These are phyloP conservation scores for Lactifluus echinatus DNA, from an alignment of 768 basidiomycete species.

Conservation along the genomic window DNA sequence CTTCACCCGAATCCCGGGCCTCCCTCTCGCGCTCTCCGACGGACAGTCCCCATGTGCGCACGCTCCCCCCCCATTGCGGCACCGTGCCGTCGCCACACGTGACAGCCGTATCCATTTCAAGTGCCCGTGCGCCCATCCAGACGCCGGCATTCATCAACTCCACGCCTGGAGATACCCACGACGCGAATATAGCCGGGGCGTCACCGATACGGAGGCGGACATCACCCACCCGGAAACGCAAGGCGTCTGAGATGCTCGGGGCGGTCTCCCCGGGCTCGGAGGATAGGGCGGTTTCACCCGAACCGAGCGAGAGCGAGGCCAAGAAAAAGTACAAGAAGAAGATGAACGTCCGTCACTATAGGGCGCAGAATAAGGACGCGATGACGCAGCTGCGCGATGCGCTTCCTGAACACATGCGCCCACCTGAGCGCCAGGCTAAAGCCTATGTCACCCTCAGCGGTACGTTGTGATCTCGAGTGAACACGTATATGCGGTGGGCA, in stretches of 20 bases:
- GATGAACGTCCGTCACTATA: slow-evolving; percentile 18
- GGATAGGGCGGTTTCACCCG: slow-evolving; percentile 2
- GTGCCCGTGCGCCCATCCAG: neutral
- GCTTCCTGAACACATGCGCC: slow-evolving; percentile 17
- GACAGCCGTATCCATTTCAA: neutral
- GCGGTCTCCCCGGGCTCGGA: slow-evolving; percentile 10
- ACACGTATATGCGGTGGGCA: neutral
- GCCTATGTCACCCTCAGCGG: slow-evolving; percentile 16
- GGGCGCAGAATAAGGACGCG: slow-evolving; percentile 19
- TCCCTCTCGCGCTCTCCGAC: slow-evolving; percentile 6
- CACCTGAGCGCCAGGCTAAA: slow-evolving; percentile 16
- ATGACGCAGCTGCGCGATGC: slow-evolving; percentile 18
- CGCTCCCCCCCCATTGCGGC: neutral
- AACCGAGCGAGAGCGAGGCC: slow-evolving; percentile 17
- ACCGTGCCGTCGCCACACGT: neutral
- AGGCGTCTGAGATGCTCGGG: slow-evolving; percentile 16
- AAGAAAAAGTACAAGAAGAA: slow-evolving; percentile 20
- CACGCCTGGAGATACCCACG: slow-evolving; percentile 5
- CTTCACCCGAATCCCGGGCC: slow-evolving; percentile 7
- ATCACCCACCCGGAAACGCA: slow-evolving; percentile 13
- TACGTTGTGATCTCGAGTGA: slow-evolving; percentile 3
- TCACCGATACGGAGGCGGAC: neutral
- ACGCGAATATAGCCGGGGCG: neutral
- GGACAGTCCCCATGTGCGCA: neutral
- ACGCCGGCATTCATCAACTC: slow-evolving; percentile 7